Evolutionary conservation across 1,284 basidiomycete species (phyloP).

Genomic region (Leccinum fuscescens): DNA sequence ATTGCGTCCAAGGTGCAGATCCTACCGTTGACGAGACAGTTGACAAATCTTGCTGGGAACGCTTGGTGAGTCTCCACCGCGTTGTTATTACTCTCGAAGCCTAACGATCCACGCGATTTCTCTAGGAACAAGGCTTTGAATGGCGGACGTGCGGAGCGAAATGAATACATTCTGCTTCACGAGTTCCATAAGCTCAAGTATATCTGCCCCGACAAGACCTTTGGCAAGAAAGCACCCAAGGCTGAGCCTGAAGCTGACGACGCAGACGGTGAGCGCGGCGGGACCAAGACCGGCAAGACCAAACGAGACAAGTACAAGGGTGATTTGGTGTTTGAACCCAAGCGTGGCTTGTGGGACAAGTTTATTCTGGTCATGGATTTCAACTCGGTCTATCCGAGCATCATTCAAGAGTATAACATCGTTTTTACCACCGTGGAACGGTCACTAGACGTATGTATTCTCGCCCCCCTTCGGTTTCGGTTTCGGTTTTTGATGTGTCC

Average conservation of each 20-base stretch:
- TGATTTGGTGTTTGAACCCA: constrained; percentile 96
- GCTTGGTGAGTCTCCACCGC: constrained; percentile 65
- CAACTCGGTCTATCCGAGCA: constrained; percentile 98
- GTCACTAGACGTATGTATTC: constrained; percentile 56
- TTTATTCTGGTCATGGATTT: constrained; percentile 99
- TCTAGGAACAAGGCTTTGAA: constrained; percentile 91
- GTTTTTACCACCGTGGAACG: constrained; percentile 96
- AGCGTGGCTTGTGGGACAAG: constrained; percentile 95
- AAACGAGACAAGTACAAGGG: constrained; percentile 98
- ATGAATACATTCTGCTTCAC: constrained; percentile 99
- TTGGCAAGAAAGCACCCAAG: constrained; percentile 65
- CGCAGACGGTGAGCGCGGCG: constrained; percentile 60
- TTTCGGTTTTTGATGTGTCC: constrained; percentile 2
- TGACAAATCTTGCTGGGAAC: constrained; percentile 97
- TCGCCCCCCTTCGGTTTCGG: constrained; percentile 3
- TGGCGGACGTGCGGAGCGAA: constrained; percentile 95
- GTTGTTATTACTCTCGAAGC: constrained; percentile 31
- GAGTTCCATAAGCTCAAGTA: constrained; percentile 97
- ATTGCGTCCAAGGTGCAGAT: constrained; percentile 90
- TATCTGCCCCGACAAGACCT: constrained; percentile 93
- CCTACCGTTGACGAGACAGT: constrained; percentile 85
- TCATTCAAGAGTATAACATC: constrained; percentile 99
- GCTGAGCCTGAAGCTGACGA: constrained; percentile 47
- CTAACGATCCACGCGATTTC: neutral
- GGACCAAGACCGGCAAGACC: constrained; percentile 53